Evolutionary conservation across 345 rosid species (phyloP), one percentile per base, ranked within the genome.

Genomic region (Salix udensis): DNA sequence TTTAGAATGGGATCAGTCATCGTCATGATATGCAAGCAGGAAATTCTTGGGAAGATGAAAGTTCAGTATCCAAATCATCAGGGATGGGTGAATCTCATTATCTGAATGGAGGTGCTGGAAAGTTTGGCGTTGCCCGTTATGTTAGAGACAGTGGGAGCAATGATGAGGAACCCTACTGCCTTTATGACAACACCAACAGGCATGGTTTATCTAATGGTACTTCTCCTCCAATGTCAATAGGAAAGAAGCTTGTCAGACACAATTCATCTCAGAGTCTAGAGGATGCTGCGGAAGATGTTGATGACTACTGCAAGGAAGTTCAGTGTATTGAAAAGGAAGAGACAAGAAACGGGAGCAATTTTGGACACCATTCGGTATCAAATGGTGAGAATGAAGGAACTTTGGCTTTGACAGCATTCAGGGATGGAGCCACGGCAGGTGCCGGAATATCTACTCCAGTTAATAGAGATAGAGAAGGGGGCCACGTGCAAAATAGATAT

Each of bases 271-370:
- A 72, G 52, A 81, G 73, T 78, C 68, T 85, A 10, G 70, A 44
- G 61, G 76, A 65, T 72, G 75, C 74, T 55, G 77, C 82, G 68
- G 87, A 88, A 62, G 84, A 82, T 61, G 78, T 87, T 76, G 96
- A 91, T 79, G 97, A 87, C 71, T 85, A 83, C 89, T 91, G 97
- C 93, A 92, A 88, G 83, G 98, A 93, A 80, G 97, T 93, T 77
- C 90, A 85, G 65, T 92, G 98, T 82, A 86, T 93, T 50, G 96
- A 92, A 83, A 83, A 77, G 82, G 95, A 86, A 78, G 92, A 85
- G 71, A 74, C 85, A 72, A 76, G 77, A 39, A 80, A 78, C 79
- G 74, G 81, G 67, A 76, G 77, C 50, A 40, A 86, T 44, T 65
- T 68, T 55, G 85, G 82, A 53, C 78, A 85, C 70, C 72, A n/a